Evolutionary conservation across 73 alveolate species (phyloP).

Genomic region (Tetrahymena elliotti): DNA sequence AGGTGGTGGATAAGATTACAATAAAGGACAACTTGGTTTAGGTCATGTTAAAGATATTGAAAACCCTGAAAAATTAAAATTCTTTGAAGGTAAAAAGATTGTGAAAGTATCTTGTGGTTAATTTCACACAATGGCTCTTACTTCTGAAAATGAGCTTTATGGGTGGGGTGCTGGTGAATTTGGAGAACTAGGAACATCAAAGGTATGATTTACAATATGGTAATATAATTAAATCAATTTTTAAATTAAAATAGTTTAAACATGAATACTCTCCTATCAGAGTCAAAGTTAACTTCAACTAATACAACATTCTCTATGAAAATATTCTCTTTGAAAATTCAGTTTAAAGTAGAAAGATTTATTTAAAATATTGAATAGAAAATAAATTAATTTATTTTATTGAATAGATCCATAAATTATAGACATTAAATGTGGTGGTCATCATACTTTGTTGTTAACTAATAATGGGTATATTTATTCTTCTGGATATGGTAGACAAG

Average conservation of each 20-base stretch:
- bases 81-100: constrained; percentile 54
- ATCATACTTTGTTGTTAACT: constrained; percentile 82
- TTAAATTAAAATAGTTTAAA: constrained; percentile 45
- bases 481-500: constrained; percentile 93
- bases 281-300: constrained; percentile 28
- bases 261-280: constrained; percentile 26
- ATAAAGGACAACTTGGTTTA: constrained; percentile 95
- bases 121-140: constrained; percentile 86
- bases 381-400: background rate
- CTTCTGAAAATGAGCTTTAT: constrained; percentile 76
- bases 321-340: background rate
- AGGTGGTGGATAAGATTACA: constrained; percentile 90
- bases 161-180: constrained; percentile 91
- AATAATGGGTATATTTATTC: constrained; percentile 82
- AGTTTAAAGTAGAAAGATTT: background rate
- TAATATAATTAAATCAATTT: no score
- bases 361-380: background rate
- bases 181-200: constrained; percentile 95
- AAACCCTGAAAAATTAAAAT: constrained; percentile 64
- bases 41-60: constrained; percentile 81
- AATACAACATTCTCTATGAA: constrained; percentile 15
- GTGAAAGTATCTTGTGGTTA: constrained; percentile 88
- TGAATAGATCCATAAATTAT: constrained; percentile 39
- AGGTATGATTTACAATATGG: constrained; percentile 46
- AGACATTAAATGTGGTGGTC: constrained; percentile 91